These are phyloP conservation scores for Zea mays DNA, from an alignment of 176 grass and related monocot genomes.

Conservation along the genomic window DNA sequence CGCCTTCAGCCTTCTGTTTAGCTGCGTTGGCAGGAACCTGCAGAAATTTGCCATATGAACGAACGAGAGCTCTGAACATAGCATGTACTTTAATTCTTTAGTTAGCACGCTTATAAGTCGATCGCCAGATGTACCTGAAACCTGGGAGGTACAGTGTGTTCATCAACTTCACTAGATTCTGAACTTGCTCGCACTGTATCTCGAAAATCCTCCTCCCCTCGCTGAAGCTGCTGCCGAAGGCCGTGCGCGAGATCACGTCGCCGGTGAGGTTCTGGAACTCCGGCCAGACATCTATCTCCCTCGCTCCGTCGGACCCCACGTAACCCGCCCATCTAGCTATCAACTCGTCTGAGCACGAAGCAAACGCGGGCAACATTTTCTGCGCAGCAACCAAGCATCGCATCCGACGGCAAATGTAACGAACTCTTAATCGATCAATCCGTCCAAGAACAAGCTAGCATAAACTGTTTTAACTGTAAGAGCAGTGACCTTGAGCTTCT, in stretches of 20 bases:
- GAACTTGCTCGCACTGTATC: conserved; percentile 51
- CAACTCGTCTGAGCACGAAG: conserved; percentile 35
- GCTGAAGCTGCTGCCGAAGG: conserved; percentile 67
- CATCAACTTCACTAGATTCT: conserved; percentile 19
- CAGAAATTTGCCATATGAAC: neutral
- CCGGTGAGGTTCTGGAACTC: conserved; percentile 61
- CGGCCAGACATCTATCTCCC: conserved; percentile 64
- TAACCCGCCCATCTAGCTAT: conserved; percentile 40
- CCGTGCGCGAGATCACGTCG: conserved; percentile 57
- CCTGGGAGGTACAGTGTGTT: conserved; percentile 27
- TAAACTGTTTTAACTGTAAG: no score
- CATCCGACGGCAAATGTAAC: neutral
- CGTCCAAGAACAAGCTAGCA: neutral
- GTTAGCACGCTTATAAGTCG: no score
- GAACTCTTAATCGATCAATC: neutral
- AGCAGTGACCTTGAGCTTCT: conserved; percentile 54
- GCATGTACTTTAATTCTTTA: no score
- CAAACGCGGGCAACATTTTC: conserved; percentile 60
- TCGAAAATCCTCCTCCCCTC: conserved; percentile 62
- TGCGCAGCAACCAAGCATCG: conserved; percentile 10
- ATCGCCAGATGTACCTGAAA: conserved; percentile 27
- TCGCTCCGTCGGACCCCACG: conserved; percentile 1
- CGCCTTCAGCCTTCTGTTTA: conserved; percentile 44
- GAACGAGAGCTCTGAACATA: neutral
- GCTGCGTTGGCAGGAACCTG: conserved; percentile 45